Conservation (phyloP, 257 asterid species). For the Solanum appendiculatum region DNA sequence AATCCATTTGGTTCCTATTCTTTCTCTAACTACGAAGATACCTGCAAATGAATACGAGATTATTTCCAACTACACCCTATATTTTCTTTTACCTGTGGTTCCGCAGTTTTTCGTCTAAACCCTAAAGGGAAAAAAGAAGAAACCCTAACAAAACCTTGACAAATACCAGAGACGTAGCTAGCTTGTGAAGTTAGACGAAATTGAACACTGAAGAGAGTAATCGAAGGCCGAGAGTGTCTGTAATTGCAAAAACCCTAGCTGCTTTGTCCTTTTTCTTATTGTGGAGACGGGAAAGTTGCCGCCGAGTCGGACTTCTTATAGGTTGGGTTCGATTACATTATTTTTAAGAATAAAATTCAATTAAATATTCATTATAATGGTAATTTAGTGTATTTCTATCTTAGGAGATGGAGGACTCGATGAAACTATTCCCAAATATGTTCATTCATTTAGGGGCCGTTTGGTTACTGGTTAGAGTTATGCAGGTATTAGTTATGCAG, state of each 20-base stretch:
- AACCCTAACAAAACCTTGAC: conserved; percentile 5
- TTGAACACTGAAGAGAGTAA: no score
- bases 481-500: no score
- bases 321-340: background rate
- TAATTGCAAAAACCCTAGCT: background rate
- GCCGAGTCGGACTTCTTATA: background rate
- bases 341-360: no score
- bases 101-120: conserved; percentile 6
- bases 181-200: background rate
- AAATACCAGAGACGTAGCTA: background rate
- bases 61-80: conserved; percentile 15
- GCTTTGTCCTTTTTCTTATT: background rate
- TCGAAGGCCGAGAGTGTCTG: background rate
- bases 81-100: conserved; percentile 6
- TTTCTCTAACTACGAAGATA: conserved; percentile 49
- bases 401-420: no score
- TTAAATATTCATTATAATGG: background rate
- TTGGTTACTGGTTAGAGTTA: no score
- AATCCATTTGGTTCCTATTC: conserved; percentile 56
- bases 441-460: no score
- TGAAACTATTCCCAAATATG: no score
- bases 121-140: background rate
- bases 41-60: conserved; percentile 48
- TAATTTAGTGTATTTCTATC: no score
- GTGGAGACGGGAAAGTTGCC: background rate